Percentiles rank a stretch among this genome's conserved stretches.
Evolutionary conservation across 2,329 filamentous ascomycete genomes (phyloP).

Genomic region (Calonectria honghensis): DNA sequence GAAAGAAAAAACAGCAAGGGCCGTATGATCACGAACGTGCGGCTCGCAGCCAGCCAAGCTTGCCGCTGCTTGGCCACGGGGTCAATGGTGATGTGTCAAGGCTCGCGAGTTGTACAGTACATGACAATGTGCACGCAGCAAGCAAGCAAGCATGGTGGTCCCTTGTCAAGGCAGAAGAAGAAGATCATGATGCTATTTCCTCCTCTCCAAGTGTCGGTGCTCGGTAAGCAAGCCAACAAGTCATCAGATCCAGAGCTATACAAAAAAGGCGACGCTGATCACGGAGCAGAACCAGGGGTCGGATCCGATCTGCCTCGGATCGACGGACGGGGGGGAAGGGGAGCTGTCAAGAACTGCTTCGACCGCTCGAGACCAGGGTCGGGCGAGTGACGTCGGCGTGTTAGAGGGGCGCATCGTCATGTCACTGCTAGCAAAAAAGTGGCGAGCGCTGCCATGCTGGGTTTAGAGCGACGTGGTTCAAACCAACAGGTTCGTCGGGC

Average conservation of each 20-base stretch:
- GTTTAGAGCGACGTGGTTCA: slow-evolving; percentile 16
- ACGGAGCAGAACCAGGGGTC: not conserved
- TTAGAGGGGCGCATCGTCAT: not conserved
- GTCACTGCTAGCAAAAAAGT: not conserved
- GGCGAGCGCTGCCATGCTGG: slow-evolving; percentile 9
- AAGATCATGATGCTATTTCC: not conserved
- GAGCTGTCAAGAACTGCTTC: not conserved
- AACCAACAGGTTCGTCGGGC: slow-evolving; percentile 16
- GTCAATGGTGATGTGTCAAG: slow-evolving; percentile 9
- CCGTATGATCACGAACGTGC: slow-evolving; percentile 8
- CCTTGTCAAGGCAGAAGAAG: not conserved
- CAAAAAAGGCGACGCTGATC: not conserved
- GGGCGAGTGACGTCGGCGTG: not conserved
- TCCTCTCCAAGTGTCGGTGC: not conserved
- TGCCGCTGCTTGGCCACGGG: not conserved
- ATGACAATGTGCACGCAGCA: not conserved
- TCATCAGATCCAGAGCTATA: not conserved
- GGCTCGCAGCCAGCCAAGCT: not conserved
- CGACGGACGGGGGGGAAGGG: not conserved
- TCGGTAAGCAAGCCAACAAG: not conserved
- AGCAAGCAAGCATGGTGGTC: not conserved
- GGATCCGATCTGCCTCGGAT: not conserved
- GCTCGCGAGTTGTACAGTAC: not conserved
- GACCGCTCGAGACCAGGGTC: not conserved
- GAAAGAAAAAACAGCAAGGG: not conserved